Evolutionary conservation across 345 rosid genomes (phyloP), one percentile per base, ranked within the genome.

Genomic region (Linum usitatissimum): DNA sequence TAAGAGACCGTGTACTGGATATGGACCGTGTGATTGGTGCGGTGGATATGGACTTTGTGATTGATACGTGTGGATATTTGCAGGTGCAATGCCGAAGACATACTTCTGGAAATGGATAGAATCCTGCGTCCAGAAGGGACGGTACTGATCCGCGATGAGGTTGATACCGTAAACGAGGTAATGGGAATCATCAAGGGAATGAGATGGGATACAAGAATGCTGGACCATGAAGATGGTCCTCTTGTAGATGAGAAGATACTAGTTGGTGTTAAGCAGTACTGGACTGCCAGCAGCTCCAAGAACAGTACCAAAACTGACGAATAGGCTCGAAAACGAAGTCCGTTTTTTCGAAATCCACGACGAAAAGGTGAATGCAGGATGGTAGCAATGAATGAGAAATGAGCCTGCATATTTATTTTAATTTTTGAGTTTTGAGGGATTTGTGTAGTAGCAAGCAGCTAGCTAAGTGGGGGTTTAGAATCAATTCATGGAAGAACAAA

Each of bases 221-320:
- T 82, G 77, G 99, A 93, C 77, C 96, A 90, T 3, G 99, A 93
- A 78, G 99, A 93, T 19, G 97, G 99, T 17, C 99, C 99, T 45
- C 90, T 93, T 0, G 89, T 87, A 21, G 86, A 97, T 0, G 88
- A 83, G 76, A 90, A 93, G 75, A 82, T 90, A 57, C 74, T 93
- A 42, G 78, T 80, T 45, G 97, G 84, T 60, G 74, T 75, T 55
- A 93, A 93, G 70, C 97, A 81, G 66, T 90, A 93, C 62, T 90
- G 99, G 99, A 88, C 83, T 53, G 99, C 90, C 57, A 45, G 84
- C 38, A 7, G 31, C 63, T 60, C 68, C 9, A 83, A 81, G 36
- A 85, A 89, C 73, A 80, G 73, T 80, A 76, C 86, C 9, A 62
- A 86, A 0, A 68, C 30, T 14, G 71, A 76, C 14, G 63, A 65